phyloP scores from a whole-genome alignment of 768 basidiomycete species.

The Coprinopsis sp. region DNA sequence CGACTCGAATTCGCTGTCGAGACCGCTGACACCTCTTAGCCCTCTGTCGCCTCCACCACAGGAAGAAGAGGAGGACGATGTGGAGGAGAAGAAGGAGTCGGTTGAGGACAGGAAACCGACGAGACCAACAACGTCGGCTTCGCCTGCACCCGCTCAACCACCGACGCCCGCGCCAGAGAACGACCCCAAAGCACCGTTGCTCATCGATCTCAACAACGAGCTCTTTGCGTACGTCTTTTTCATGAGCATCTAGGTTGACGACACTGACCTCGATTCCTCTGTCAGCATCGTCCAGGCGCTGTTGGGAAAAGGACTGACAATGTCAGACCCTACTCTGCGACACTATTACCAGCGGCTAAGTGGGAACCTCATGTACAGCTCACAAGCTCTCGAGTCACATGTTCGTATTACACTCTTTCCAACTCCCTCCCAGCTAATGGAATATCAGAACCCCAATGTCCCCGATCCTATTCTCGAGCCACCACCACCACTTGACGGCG shows the following conservation, averaged over 20 bases:
- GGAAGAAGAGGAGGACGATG: conserved; percentile 36
- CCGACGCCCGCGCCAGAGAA: conserved; percentile 10
- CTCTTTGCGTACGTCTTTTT: conserved; percentile 52
- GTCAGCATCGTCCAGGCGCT: too few relatives aligned
- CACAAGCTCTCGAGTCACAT: too few relatives aligned
- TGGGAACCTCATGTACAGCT: too few relatives aligned
- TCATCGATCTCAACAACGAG: conserved; percentile 67
- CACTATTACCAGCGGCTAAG: too few relatives aligned
- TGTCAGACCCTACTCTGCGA: too few relatives aligned
- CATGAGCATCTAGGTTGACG: too few relatives aligned
- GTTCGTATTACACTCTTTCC: too few relatives aligned
- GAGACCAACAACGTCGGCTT: conserved; percentile 5
- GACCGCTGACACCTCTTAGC: conserved; percentile 69
- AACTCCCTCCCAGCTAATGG: conserved; percentile 21
- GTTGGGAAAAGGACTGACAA: too few relatives aligned
- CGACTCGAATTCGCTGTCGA: too few relatives aligned
- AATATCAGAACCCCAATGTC: neutral
- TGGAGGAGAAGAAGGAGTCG: conserved; percentile 13
- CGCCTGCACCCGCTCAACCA: too few relatives aligned
- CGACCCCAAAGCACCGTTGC: conserved; percentile 51
- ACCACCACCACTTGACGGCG: conserved; percentile 46
- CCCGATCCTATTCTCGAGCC: conserved; percentile 37
- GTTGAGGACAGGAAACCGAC: conserved; percentile 14
- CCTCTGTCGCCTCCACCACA: conserved; percentile 70
- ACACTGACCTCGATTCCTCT: too few relatives aligned